Evolutionary conservation across 176 grass and related monocot species (phyloP).

Genomic region (Oryza officinalis): DNA sequence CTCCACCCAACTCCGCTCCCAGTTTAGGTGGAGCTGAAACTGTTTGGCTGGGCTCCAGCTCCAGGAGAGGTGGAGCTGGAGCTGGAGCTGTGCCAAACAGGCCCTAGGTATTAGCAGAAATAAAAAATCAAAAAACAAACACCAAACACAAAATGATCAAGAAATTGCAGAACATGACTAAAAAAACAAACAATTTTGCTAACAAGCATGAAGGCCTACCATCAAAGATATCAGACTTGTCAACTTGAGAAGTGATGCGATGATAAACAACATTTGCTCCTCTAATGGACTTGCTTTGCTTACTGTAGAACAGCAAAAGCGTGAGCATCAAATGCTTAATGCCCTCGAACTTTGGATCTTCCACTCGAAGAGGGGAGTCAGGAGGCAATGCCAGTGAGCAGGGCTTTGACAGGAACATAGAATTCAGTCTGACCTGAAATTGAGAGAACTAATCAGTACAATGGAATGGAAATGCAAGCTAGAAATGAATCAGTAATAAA

Average conservation of each 20-base stretch:
- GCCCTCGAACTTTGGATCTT: slow-evolving; percentile 73
- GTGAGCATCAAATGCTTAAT: slow-evolving; percentile 75
- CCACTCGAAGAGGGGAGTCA: slow-evolving; percentile 73
- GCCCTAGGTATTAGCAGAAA: neutral
- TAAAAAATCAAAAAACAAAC: neutral
- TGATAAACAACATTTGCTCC: slow-evolving; percentile 88
- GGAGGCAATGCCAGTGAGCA: slow-evolving; percentile 79
- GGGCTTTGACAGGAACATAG: slow-evolving; percentile 92
- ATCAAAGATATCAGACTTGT: slow-evolving; percentile 83
- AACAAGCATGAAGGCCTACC: slow-evolving; percentile 51
- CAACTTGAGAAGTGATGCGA: slow-evolving; percentile 83
- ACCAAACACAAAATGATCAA: slow-evolving; percentile 21
- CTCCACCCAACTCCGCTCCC: too few species aligned
- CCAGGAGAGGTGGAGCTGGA: too few species aligned
- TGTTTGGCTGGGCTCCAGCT: too few species aligned
- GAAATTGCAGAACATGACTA: neutral
- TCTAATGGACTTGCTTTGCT: slow-evolving; percentile 95
- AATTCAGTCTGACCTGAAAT: slow-evolving; percentile 74
- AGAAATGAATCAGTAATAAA: neutral
- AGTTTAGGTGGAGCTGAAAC: too few species aligned
- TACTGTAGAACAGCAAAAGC: slow-evolving; percentile 90
- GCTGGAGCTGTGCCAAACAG: too few species aligned
- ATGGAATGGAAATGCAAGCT: neutral
- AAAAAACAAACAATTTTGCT: slow-evolving; percentile 26
- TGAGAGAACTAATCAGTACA: slow-evolving; percentile 14